Base-by-base conservation (phyloP, 2,329 filamentous ascomycete species). In the Gyromitra esculenta region DNA sequence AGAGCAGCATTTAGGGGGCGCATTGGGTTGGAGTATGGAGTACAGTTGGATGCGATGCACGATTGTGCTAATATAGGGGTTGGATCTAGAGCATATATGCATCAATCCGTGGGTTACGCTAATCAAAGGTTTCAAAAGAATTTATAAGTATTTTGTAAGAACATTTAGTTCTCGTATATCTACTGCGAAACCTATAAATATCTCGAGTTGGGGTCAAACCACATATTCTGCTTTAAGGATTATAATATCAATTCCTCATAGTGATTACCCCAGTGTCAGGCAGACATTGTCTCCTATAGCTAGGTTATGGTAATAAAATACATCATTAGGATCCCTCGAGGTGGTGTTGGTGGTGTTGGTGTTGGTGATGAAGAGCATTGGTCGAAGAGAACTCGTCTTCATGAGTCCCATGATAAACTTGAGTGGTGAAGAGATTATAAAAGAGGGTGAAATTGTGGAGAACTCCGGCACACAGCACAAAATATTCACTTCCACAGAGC, bases 11-110 rank as follows among this genome's bases (percentile, higher is more conserved):
- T 75, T 21, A n/a, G 15, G 35, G 68, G 15, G 64, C 37, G 31
- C n/a, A 68, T 71, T 62, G 52, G 41, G 45, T 25, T 77, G 75
- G 75, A 70, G 63, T 64, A 64, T 39, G 66, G 71, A 69, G 72
- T 70, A 69, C 43, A 65, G 45, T 59, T 65, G 41, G 18, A 45
- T 56, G 52, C 54, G n/a, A 45, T 15, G 37, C 43, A 45, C 68
- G 13, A 31, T 64, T 35, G 18, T 71, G 45, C 67, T 9, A 18
- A 35, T 71, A 54, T 18, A 54, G 43, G 15, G 54, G 43, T 18
- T 68, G 50, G 39, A 39, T 11, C 57, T 60, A 21, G 18, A 21
- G 18, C 1, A 62, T 54, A 56, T 59, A 52, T 56, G 37, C 6
- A 35, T 48, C 21, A 21, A 59, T 41, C 15, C 57, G 41, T 60